A percentile compares a stretch with the other conserved stretches of the same genome.
phyloP scores from a whole-genome alignment of 148 eudicot genomes.

The Arbutus unedo region DNA sequence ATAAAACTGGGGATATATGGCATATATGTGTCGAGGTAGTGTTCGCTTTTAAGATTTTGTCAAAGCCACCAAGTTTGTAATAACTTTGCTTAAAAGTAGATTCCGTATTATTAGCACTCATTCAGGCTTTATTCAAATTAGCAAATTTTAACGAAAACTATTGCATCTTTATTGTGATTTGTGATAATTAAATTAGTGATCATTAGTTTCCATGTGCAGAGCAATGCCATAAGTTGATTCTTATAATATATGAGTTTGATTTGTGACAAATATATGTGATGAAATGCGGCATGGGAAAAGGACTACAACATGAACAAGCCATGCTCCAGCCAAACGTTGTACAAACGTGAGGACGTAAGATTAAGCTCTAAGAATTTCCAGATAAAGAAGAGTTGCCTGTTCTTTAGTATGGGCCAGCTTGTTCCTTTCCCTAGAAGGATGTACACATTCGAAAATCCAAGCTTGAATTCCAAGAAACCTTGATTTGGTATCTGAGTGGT shows the following conservation, averaged over 20 bases:
- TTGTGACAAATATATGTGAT: not conserved
- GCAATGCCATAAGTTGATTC: not conserved
- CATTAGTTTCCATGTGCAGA: not conserved
- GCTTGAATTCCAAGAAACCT: not conserved
- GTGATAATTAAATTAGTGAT: not conserved
- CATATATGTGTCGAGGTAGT: conserved; percentile 82
- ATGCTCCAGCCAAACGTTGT: not conserved
- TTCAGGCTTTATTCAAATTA: not conserved
- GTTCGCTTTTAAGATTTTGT: conserved; percentile 5
- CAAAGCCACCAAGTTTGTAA: not conserved
- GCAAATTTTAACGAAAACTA: not conserved
- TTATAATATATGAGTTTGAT: not conserved
- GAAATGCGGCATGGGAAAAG: not conserved
- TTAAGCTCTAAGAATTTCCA: not conserved
- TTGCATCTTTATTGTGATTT: not conserved
- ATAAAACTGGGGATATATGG: conserved; percentile 93
- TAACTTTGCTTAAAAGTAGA: conserved; percentile 1
- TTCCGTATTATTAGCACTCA: not conserved
- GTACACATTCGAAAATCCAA: not conserved
- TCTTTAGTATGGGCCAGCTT: not conserved
- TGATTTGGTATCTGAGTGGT: not conserved
- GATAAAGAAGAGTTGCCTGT: not conserved
- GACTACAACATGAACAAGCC: not conserved
- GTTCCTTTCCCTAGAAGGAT: not conserved
- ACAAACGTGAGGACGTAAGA: not conserved